These are phyloP conservation scores for Aureobasidium sp. DNA, from an alignment of 2,329 filamentous ascomycete species.

Conservation along the genomic window DNA sequence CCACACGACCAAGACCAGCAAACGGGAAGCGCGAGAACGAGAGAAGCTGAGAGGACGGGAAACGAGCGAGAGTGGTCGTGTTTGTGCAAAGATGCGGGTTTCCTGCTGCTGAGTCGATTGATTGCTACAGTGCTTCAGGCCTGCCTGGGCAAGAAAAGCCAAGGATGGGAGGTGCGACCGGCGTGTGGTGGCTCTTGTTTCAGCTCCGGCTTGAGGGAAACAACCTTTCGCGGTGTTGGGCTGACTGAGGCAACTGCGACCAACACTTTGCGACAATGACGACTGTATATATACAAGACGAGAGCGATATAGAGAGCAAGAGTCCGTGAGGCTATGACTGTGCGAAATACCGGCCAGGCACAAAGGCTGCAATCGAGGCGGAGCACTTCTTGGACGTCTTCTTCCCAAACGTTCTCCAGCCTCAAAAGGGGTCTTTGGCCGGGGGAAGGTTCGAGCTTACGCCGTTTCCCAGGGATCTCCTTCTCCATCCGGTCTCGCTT, in stretches of 20 bases:
- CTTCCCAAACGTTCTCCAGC: neutral
- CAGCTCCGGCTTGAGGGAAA: neutral
- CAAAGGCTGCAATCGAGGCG: neutral
- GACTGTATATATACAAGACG: neutral
- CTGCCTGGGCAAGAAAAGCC: neutral
- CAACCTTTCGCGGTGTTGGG: neutral
- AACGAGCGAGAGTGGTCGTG: neutral
- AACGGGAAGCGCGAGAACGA: neutral
- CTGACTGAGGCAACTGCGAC: neutral
- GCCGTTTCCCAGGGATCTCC: neutral
- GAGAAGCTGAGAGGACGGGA: neutral
- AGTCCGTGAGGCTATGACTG: slow-evolving; percentile 5
- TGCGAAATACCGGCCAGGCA: neutral
- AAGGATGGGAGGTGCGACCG: neutral
- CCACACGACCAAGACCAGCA: slow-evolving; percentile 1
- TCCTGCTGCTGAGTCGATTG: neutral
- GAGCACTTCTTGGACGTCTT: neutral
- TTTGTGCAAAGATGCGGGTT: neutral
- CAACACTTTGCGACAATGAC: neutral
- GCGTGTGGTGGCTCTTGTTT: neutral
- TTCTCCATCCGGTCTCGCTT: neutral
- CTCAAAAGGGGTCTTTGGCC: neutral
- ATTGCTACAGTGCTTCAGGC: neutral
- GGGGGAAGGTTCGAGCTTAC: neutral
- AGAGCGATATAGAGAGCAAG: neutral